These are phyloP conservation scores for Chytriomyces hyalinus DNA, from an alignment of 192 early-diverging fungal genomes.

Conservation along the genomic window DNA sequence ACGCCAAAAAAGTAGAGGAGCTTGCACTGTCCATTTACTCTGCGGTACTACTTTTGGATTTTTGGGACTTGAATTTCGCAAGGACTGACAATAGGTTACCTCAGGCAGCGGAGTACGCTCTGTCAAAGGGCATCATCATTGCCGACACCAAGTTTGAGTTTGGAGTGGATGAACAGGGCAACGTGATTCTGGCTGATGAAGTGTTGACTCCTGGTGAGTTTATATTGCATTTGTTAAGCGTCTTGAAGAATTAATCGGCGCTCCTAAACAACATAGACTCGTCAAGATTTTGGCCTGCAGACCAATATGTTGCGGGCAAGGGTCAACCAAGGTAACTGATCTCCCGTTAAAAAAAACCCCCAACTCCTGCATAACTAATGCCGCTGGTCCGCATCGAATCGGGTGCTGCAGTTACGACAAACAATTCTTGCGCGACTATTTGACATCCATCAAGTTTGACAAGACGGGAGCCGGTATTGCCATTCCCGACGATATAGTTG, in stretches of 20 bases:
- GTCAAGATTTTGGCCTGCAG: constrained; percentile 95
- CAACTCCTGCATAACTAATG: not conserved
- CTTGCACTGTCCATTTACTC: constrained; percentile 81
- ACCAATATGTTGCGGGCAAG: constrained; percentile 76
- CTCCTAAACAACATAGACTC: constrained; percentile 70
- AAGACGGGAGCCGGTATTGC: constrained; percentile 77
- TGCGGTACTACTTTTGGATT: constrained; percentile 42
- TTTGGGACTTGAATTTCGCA: constrained; percentile 6
- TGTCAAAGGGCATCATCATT: constrained; percentile 90
- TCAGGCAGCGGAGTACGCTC: constrained; percentile 83
- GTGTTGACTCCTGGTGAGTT: constrained; percentile 87
- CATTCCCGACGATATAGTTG: constrained; percentile 80
- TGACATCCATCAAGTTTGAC: constrained; percentile 85
- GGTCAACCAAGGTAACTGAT: constrained; percentile 64
- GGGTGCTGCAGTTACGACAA: constrained; percentile 81
- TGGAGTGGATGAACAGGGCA: constrained; percentile 84
- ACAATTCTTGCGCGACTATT: constrained; percentile 96
- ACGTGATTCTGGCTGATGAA: constrained; percentile 90
- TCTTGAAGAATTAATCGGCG: not conserved
- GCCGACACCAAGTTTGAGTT: constrained; percentile 99
- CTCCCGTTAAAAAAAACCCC: not conserved
- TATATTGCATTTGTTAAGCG: constrained; percentile 3
- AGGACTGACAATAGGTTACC: not conserved
- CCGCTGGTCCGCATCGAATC: not conserved
- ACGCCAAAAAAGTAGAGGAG: constrained; percentile 76